phyloP scores from a whole-genome alignment of 805 yeast species.

The Starmerella lactis-condensi region DNA sequence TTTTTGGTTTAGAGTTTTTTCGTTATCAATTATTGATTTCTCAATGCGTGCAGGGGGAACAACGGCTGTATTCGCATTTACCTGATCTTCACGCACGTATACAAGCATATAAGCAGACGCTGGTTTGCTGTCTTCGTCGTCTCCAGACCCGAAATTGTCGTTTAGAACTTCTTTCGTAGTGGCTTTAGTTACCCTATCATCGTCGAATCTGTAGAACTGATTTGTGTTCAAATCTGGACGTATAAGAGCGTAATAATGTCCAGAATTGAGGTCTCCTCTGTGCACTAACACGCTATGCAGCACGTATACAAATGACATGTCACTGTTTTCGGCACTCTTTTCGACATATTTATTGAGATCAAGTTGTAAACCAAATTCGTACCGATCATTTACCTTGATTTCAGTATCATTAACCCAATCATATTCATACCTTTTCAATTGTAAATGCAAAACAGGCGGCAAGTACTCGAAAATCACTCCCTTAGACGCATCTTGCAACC shows the following conservation, averaged over 20 bases:
- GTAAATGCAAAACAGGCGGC: constrained; percentile 86
- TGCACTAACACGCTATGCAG: constrained; percentile 91
- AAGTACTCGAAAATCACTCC: constrained; percentile 83
- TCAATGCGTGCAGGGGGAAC: constrained; percentile 51
- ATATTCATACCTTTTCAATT: constrained; percentile 83
- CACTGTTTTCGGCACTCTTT: constrained; percentile 36
- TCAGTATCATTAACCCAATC: constrained; percentile 76
- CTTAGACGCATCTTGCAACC: constrained; percentile 88
- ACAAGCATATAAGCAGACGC: constrained; percentile 97
- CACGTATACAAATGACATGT: no score
- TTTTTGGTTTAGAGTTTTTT: no score
- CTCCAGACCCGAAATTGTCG: constrained; percentile 82
- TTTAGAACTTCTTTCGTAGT: constrained; percentile 72
- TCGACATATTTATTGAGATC: constrained; percentile 68
- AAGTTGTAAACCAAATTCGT: constrained; percentile 69
- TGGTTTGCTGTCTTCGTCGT: constrained; percentile 25
- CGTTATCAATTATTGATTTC: no score
- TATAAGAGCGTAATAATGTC: constrained; percentile 89
- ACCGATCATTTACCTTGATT: constrained; percentile 79
- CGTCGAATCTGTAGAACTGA: constrained; percentile 93
- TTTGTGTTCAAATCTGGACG: constrained; percentile 44
- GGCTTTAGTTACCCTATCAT: constrained; percentile 80
- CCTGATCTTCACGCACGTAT: constrained; percentile 50
- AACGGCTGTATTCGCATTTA: constrained; percentile 37
- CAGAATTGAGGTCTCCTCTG: constrained; percentile 86